phyloP scores from a whole-genome alignment of 169 alveolate species.

The Pseudocohnilembus persalinus region DNA sequence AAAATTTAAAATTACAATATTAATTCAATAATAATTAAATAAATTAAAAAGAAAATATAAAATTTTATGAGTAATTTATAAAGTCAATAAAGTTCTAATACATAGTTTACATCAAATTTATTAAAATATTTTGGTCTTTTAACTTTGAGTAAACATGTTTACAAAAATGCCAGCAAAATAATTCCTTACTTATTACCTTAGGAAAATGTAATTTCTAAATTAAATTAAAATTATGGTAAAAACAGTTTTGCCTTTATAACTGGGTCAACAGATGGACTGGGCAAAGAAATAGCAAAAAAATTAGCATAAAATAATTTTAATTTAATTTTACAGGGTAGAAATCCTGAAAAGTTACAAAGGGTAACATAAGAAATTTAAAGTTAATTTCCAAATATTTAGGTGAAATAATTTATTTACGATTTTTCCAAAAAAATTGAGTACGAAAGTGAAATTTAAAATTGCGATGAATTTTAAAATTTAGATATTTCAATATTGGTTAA shows the following conservation, averaged over 20 bases:
- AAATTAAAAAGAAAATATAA: too few relatives aligned
- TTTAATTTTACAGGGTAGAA: slow-evolving; percentile 23
- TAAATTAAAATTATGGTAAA: background rate
- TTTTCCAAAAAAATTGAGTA: background rate
- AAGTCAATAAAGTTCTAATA: too few relatives aligned
- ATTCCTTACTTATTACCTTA: slow-evolving; percentile 6
- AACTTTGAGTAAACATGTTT: too few relatives aligned
- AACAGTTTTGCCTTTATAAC: slow-evolving; percentile 26
- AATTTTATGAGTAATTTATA: too few relatives aligned
- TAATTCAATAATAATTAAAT: too few relatives aligned
- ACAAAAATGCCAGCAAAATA: too few relatives aligned
- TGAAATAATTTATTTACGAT: background rate
- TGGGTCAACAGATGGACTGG: slow-evolving; percentile 37
- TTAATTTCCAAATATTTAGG: slow-evolving; percentile 3
- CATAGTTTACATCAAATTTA: too few relatives aligned
- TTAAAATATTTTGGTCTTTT: too few relatives aligned
- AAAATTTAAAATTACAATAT: too few relatives aligned
- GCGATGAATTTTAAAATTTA: background rate
- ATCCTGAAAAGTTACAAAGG: background rate
- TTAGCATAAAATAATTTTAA: slow-evolving; percentile 7
- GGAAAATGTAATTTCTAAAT: background rate
- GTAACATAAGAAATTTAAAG: background rate
- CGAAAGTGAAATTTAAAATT: background rate
- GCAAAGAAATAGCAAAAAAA: background rate
- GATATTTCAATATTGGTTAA: slow-evolving; percentile 19